These are phyloP conservation scores for Phragmites australis DNA, from an alignment of 176 grass and related monocot genomes.

Conservation along the genomic window DNA sequence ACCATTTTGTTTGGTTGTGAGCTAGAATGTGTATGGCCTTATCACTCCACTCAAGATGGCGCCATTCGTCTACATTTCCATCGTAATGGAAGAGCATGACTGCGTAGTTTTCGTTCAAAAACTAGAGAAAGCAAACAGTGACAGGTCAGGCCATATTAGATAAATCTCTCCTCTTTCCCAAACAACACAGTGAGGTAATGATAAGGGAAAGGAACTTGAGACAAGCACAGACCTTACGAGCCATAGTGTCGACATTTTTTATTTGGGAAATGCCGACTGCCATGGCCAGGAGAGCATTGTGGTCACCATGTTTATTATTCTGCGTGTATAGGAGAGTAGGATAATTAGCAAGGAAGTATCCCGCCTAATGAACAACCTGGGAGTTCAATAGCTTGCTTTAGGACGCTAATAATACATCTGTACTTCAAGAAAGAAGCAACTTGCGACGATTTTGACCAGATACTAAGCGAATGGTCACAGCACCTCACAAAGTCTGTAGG, in stretches of 20 bases:
- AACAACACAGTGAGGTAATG: not conserved
- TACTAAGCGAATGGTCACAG: too few relatives aligned
- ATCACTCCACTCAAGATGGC: constrained; percentile 72
- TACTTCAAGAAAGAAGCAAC: not conserved
- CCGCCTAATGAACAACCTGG: not conserved
- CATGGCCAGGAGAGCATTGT: constrained; percentile 82
- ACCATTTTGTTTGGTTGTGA: constrained; percentile 98
- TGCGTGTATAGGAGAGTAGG: constrained; percentile 28
- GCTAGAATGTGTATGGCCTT: constrained; percentile 88
- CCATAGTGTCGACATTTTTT: constrained; percentile 74
- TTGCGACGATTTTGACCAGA: too few relatives aligned
- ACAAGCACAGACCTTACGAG: constrained; percentile 58
- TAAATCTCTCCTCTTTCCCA: not conserved
- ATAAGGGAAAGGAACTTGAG: not conserved
- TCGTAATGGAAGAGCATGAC: constrained; percentile 98
- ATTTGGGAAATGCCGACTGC: constrained; percentile 91
- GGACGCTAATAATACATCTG: not conserved
- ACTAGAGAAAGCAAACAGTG: constrained; percentile 49
- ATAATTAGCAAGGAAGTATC: not conserved
- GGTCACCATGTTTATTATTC: constrained; percentile 47
- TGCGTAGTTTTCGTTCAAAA: constrained; percentile 75
- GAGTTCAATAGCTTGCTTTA: not conserved
- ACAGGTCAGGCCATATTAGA: constrained; percentile 19
- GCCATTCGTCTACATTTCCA: constrained; percentile 93
- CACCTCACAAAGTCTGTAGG: too few relatives aligned